Conservation (phyloP, 352 stramenopile species). For the Peronospora farinosa region DNA sequence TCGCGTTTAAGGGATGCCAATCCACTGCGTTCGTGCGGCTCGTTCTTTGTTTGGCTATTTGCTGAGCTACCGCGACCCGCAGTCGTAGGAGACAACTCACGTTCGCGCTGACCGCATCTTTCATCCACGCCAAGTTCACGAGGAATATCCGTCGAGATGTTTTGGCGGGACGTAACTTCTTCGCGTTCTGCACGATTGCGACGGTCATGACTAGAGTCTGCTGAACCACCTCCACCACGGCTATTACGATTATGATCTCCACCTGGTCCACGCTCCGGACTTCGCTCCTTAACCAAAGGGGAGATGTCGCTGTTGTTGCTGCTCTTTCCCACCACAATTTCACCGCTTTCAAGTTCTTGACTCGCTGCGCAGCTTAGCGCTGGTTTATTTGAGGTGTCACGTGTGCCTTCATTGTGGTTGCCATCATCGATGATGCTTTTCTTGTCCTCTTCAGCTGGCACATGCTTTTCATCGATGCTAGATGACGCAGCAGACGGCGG, state of each 20-base stretch:
- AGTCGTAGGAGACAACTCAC: slow-evolving; percentile 22
- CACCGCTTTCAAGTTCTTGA: slow-evolving; percentile 49
- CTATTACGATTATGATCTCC: slow-evolving; percentile 27
- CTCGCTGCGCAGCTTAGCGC: slow-evolving; percentile 17
- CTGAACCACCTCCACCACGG: slow-evolving; percentile 9
- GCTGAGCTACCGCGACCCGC: slow-evolving; percentile 16
- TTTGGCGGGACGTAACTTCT: slow-evolving; percentile 10
- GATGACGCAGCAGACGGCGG: slow-evolving; percentile 7
- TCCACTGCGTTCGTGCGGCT: slow-evolving; percentile 19
- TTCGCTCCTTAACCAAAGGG: slow-evolving; percentile 15
- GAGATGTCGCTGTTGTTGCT: slow-evolving; percentile 13
- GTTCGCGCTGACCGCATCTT: slow-evolving; percentile 24
- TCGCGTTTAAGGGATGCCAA: slow-evolving; percentile 30
- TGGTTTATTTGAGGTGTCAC: slow-evolving; percentile 13
- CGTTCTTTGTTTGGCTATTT: slow-evolving; percentile 17
- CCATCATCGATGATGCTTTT: slow-evolving; percentile 22
- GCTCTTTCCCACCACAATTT: slow-evolving; percentile 36
- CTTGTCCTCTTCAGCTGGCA: slow-evolving; percentile 21
- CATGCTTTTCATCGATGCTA: slow-evolving; percentile 16
- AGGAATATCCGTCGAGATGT: slow-evolving; percentile 13
- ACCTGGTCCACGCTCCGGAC: slow-evolving; percentile 16
- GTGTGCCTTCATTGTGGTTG: slow-evolving; percentile 17
- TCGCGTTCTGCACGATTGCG: slow-evolving; percentile 23
- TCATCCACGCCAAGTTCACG: slow-evolving; percentile 27
- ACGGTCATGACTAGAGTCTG: slow-evolving; percentile 19